A percentile compares a stretch with the other conserved stretches of the same genome.
Evolutionary conservation across 768 basidiomycete genomes (phyloP).

Genomic region (Rhizopogon vulgaris): DNA sequence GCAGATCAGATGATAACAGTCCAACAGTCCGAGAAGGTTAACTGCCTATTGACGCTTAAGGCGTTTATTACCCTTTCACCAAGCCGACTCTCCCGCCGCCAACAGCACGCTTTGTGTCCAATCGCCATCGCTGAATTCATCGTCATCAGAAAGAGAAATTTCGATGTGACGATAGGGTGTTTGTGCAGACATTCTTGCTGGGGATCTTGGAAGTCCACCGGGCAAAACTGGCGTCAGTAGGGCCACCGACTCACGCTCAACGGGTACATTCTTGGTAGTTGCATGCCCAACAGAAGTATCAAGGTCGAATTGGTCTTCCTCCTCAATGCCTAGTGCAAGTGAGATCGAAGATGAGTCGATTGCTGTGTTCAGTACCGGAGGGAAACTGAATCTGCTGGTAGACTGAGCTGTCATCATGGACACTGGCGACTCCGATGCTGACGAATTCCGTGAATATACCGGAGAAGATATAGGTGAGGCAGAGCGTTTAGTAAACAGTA

Average conservation of each 20-base stretch:
- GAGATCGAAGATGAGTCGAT: slow-evolving; percentile 53
- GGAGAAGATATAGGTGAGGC: slow-evolving; percentile 37
- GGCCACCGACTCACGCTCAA: slow-evolving; percentile 16
- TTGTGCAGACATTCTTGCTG: slow-evolving; percentile 13
- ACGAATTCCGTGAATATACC: slow-evolving; percentile 18
- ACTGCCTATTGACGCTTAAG: slow-evolving; percentile 2
- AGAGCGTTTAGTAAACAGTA: slow-evolving; percentile 64
- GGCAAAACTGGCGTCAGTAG: background rate
- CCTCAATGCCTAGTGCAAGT: slow-evolving; percentile 22
- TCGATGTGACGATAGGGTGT: slow-evolving; percentile 22
- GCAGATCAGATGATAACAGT: slow-evolving; percentile 20
- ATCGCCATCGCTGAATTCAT: slow-evolving; percentile 44
- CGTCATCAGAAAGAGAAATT: slow-evolving; percentile 28
- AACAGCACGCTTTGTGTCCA: slow-evolving; percentile 72
- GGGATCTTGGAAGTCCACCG: slow-evolving; percentile 23
- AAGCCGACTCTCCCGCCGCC: slow-evolving; percentile 51
- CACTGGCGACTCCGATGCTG: slow-evolving; percentile 25
- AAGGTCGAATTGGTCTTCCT: slow-evolving; percentile 21
- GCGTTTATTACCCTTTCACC: slow-evolving; percentile 15
- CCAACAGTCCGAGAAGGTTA: slow-evolving; percentile 12
- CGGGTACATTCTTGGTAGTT: slow-evolving; percentile 6
- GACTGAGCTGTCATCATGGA: slow-evolving; percentile 57
- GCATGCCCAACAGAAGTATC: slow-evolving; percentile 7
- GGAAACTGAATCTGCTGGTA: slow-evolving; percentile 39
- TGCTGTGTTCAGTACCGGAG: slow-evolving; percentile 54